Evolutionary conservation across 1,284 basidiomycete genomes (phyloP).

Genomic region (Agaricales sp.): DNA sequence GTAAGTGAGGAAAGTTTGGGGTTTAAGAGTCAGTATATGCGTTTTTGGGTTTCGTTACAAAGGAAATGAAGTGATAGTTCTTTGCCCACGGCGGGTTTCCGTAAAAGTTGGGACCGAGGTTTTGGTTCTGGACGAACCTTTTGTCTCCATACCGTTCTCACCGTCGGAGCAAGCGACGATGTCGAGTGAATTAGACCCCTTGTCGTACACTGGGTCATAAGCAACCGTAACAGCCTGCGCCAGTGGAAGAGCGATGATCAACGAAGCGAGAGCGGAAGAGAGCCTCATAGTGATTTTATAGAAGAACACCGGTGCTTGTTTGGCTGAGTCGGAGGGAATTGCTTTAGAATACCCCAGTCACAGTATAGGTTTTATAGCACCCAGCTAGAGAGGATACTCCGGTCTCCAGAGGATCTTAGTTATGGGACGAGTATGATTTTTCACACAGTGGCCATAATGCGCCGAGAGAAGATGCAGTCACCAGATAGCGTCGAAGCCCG

Average conservation of each 20-base stretch:
- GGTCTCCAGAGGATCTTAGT: neutral
- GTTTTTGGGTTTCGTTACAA: too few species aligned
- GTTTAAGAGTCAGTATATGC: neutral
- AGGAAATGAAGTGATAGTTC: too few species aligned
- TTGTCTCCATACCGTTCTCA: slow-evolving; percentile 28
- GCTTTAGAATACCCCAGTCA: too few species aligned
- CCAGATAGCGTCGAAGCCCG: too few species aligned
- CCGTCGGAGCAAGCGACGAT: slow-evolving; percentile 41
- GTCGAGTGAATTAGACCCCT: slow-evolving; percentile 19
- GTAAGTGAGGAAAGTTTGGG: neutral
- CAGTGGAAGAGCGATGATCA: neutral
- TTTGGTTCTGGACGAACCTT: slow-evolving; percentile 6
- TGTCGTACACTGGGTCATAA: slow-evolving; percentile 35
- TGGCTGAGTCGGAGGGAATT: neutral
- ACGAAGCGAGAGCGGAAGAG: neutral
- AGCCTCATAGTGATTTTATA: neutral
- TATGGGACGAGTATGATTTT: too few species aligned
- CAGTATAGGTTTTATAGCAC: neutral
- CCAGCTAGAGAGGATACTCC: neutral
- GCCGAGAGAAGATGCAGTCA: too few species aligned
- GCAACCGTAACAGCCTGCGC: slow-evolving; percentile 17
- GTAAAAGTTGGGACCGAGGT: neutral
- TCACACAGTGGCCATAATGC: neutral
- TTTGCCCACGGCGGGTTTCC: neutral
- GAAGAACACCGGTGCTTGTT: neutral